A percentile compares a stretch with the other conserved stretches of the same genome.
These are phyloP conservation scores for Naumovozyma castellii DNA, from an alignment of 805 yeast species.

Conservation along the genomic window DNA sequence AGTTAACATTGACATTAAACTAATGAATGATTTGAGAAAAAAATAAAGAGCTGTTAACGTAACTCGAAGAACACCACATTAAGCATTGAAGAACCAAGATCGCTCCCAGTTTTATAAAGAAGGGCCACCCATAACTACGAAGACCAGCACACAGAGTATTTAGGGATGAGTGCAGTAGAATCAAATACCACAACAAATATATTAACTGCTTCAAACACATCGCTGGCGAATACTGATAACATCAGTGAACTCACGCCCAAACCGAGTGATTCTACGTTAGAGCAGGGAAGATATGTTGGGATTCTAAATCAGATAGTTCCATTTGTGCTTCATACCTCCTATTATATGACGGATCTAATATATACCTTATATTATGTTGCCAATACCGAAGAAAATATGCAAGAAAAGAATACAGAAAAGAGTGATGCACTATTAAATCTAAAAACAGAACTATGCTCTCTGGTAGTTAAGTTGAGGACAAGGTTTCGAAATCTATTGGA, in stretches of 20 bases:
- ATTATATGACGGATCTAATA: slow-evolving; percentile 19
- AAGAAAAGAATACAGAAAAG: background rate
- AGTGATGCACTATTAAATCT: background rate
- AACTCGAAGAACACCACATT: too few species aligned
- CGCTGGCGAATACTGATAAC: background rate
- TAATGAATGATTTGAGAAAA: too few species aligned
- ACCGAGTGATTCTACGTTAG: background rate
- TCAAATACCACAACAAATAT: too few species aligned
- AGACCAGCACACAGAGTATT: too few species aligned
- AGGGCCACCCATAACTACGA: too few species aligned
- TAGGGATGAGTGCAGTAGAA: too few species aligned
- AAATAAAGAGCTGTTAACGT: too few species aligned
- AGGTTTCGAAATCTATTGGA: slow-evolving; percentile 9
- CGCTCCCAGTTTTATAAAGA: too few species aligned
- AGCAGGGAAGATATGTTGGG: slow-evolving; percentile 5
- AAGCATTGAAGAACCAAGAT: too few species aligned
- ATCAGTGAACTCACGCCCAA: too few species aligned
- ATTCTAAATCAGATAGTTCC: slow-evolving; percentile 13
- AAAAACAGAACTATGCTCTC: background rate
- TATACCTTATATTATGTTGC: slow-evolving; percentile 15
- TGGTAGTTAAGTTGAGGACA: slow-evolving; percentile 3
- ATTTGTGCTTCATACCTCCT: slow-evolving; percentile 15
- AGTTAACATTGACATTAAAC: too few species aligned
- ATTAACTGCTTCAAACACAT: too few species aligned
- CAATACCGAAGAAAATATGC: slow-evolving; percentile 5